Percentiles rank a stretch among this genome's conserved stretches.
These are phyloP conservation scores for Trametes elegans DNA, from an alignment of 768 basidiomycete genomes.

Conservation along the genomic window DNA sequence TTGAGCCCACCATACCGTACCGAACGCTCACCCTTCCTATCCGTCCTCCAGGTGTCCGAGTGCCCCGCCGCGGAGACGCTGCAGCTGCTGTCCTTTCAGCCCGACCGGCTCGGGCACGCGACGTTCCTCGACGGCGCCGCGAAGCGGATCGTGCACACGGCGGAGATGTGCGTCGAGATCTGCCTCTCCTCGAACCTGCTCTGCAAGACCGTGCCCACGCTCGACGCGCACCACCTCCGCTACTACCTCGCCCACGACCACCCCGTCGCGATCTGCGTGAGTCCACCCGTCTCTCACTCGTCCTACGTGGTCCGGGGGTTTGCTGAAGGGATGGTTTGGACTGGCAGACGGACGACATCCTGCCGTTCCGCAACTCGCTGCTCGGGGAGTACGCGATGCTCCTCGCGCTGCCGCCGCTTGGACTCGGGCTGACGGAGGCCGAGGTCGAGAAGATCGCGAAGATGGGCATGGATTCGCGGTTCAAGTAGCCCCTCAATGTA, in stretches of 20 bases:
- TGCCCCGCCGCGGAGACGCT: slow-evolving; percentile 59
- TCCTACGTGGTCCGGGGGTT: background rate
- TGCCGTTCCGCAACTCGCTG: slow-evolving; percentile 74
- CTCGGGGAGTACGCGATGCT: slow-evolving; percentile 79
- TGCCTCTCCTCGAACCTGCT: slow-evolving; percentile 79
- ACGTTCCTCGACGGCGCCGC: slow-evolving; percentile 71
- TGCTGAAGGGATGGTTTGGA: background rate
- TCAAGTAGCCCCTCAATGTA: too few relatives aligned
- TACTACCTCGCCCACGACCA: slow-evolving; percentile 63
- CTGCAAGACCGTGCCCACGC: slow-evolving; percentile 64
- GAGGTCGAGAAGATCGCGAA: slow-evolving; percentile 57
- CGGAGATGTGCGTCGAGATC: slow-evolving; percentile 69
- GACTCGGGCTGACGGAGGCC: slow-evolving; percentile 61
- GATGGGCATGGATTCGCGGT: slow-evolving; percentile 54
- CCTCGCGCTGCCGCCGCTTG: slow-evolving; percentile 66
- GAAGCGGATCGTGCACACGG: slow-evolving; percentile 50
- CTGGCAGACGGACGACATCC: slow-evolving; percentile 76
- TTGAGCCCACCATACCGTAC: background rate
- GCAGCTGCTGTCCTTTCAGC: slow-evolving; percentile 56
- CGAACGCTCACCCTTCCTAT: background rate
- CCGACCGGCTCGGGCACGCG: slow-evolving; percentile 75
- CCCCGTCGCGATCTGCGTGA: slow-evolving; percentile 75
- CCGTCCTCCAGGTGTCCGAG: slow-evolving; percentile 38
- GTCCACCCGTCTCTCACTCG: slow-evolving; percentile 25
- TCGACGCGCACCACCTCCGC: slow-evolving; percentile 72